Evolutionary conservation across 306 rosid genomes (phyloP), one percentile per base, ranked within the genome.

Genomic region (Vachellia pachyceras): DNA sequence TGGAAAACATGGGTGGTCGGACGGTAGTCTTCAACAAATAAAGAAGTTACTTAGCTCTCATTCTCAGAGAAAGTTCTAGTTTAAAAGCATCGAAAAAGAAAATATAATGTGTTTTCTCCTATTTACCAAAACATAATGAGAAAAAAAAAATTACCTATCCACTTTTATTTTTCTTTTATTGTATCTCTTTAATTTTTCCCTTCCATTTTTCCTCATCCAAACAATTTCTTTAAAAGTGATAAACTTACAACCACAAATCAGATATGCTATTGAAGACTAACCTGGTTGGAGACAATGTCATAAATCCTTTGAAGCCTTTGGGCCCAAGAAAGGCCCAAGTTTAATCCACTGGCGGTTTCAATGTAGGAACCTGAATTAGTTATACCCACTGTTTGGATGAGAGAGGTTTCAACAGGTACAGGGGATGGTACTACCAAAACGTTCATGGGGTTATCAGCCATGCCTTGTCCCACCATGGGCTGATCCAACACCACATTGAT

Each of bases 341-440:
- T 52, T 52, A 52, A 17, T 52, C 60, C 97, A 84, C 95, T 86
- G 55, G 77, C 10, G 20, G 33, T 3, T 55, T 55, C 63, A 55
- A 55, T 20, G 63, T 55, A n/a, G 29, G 12, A 7, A n/a, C 33
- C 63, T 1, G 20, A 55, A 0, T 55, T 55, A 1, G 97, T 92
- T 73, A 94, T 86, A 20, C 98, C 97, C 55, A 88, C 97, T 9
- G 85, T 82, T 89, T 90, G 33, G 13, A 55, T 20, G 87, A 92
- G 88, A 50, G 98, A 90, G 39, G 82, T 83, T 73, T 90, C 98
- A 68, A 90, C 95, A 20, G 94, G 97, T 17, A 64, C 3, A 23
- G 97, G 97, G 7, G 98, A 92, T 10, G 95, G 97, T 35, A 92
- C 84, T 18, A 84, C 40, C 15, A 90, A 72, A 35, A 67, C 10